Evolutionary conservation across 306 rosid genomes (phyloP).

Genomic region (Dalbergia cochinchinensis): DNA sequence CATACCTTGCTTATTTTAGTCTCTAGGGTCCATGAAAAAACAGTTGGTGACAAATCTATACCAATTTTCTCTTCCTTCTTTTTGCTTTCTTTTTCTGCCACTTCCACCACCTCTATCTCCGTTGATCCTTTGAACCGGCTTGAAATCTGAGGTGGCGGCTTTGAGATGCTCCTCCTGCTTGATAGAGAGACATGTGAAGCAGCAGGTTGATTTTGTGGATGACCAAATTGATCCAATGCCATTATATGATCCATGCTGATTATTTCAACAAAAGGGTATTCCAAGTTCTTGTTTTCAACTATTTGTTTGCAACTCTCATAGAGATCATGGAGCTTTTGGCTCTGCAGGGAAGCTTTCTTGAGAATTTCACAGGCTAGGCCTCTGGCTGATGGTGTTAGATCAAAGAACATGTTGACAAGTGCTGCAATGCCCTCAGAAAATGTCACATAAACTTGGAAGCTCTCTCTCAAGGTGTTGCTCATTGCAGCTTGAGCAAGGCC

Average conservation of each 20-base stretch:
- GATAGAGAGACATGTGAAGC: constrained; percentile 42
- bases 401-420: constrained; percentile 66
- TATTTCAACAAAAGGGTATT: constrained; percentile 65
- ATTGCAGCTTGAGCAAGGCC: constrained; percentile 60
- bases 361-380: constrained; percentile 64
- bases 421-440: constrained; percentile 62
- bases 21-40: constrained; percentile 62
- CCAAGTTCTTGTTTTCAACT: constrained; percentile 61
- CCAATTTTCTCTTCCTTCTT: constrained; percentile 53
- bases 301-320: constrained; percentile 59
- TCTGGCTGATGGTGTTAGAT: constrained; percentile 57
- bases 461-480: constrained; percentile 64
- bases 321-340: constrained; percentile 60
- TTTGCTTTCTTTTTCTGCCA: constrained; percentile 32
- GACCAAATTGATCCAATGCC: constrained; percentile 55
- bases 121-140: constrained; percentile 38
- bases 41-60: constrained; percentile 42
- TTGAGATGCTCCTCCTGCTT: constrained; percentile 32
- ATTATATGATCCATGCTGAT: constrained; percentile 56
- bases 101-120: constrained; percentile 44
- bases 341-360: constrained; percentile 60
- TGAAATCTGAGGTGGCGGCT: constrained; percentile 31
- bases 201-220: constrained; percentile 33
- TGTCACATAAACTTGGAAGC: constrained; percentile 64
- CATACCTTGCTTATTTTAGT: constrained; percentile 71